These are phyloP conservation scores for Apiospora hydei DNA, from an alignment of 2,329 filamentous ascomycete species.

Conservation along the genomic window DNA sequence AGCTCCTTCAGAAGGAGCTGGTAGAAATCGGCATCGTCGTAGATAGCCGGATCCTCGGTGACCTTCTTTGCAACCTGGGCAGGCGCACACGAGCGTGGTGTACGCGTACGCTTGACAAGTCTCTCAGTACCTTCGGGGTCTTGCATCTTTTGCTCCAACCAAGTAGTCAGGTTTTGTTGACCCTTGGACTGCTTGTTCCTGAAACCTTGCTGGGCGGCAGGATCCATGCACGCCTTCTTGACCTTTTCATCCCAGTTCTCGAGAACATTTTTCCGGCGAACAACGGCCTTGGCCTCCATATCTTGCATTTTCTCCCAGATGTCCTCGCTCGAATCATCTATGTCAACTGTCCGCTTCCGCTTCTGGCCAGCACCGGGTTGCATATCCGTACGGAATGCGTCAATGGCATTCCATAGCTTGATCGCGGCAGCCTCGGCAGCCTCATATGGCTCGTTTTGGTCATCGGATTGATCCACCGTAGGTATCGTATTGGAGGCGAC, in stretches of 20 bases:
- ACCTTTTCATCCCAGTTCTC: constrained; percentile 93
- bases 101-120: constrained; percentile 72
- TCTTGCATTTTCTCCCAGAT: constrained; percentile 77
- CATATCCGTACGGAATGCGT: constrained; percentile 70
- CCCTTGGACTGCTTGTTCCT: constrained; percentile 52
- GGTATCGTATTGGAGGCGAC: constrained; percentile 80
- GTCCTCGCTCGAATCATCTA: constrained; percentile 64
- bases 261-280: constrained; percentile 74
- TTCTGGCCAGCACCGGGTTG: constrained; percentile 51
- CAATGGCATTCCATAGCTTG: constrained; percentile 83
- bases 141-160: constrained; percentile 73
- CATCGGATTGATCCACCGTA: constrained; percentile 51
- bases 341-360: constrained; percentile 56
- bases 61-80: constrained; percentile 67
- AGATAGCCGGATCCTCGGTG: constrained; percentile 69
- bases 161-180: constrained; percentile 69
- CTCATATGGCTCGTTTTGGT: constrained; percentile 64
- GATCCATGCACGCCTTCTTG: constrained; percentile 59
- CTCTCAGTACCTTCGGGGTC: constrained; percentile 60
- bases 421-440: constrained; percentile 87
- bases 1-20: constrained; percentile 91
- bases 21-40: constrained; percentile 96
- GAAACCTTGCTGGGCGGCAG: constrained; percentile 46
- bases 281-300: constrained; percentile 65
- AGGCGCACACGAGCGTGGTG: constrained; percentile 79